These are phyloP conservation scores for Sporothrix phasma DNA, from an alignment of 2,329 filamentous ascomycete genomes.

Conservation along the genomic window DNA sequence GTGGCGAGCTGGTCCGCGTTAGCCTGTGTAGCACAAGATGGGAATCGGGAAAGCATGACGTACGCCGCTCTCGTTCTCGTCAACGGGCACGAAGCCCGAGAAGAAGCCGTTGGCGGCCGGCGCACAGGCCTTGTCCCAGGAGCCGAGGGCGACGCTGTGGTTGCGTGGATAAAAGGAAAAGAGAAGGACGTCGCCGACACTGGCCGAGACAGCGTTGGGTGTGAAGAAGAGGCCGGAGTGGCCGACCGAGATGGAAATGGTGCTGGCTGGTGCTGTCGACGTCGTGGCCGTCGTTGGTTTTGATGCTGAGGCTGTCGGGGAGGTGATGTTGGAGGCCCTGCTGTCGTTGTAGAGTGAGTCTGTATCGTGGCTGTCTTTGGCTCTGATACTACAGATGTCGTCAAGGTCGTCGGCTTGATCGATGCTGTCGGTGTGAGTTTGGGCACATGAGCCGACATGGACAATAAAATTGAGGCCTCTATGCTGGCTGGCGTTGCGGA, in stretches of 20 bases:
- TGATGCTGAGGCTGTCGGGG: constrained; percentile 6
- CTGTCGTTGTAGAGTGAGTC: not conserved
- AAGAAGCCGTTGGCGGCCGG: constrained; percentile 35
- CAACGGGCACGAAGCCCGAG: constrained; percentile 36
- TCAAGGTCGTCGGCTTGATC: not conserved
- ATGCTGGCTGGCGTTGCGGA: not conserved
- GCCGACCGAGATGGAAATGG: constrained; percentile 32
- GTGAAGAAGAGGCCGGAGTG: constrained; percentile 33
- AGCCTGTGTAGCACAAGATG: too few relatives aligned
- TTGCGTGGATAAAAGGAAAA: constrained; percentile 43
- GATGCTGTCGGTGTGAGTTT: not conserved
- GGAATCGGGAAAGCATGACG: too few relatives aligned
- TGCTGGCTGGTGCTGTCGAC: not conserved
- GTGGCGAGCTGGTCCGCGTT: constrained; percentile 26
- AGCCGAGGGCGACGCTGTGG: constrained; percentile 40
- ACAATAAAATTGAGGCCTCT: not conserved
- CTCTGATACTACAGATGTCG: not conserved
- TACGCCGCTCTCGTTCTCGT: not conserved
- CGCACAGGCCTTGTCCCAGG: constrained; percentile 39
- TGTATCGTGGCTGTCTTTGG: not conserved
- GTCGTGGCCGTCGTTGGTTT: not conserved
- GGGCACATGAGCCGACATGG: not conserved
- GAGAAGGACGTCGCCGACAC: constrained; percentile 38
- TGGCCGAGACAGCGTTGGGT: constrained; percentile 35
- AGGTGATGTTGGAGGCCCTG: constrained; percentile 10